Conservation (phyloP, 2,329 filamentous ascomycete species). For the Thelonectria discophora region DNA sequence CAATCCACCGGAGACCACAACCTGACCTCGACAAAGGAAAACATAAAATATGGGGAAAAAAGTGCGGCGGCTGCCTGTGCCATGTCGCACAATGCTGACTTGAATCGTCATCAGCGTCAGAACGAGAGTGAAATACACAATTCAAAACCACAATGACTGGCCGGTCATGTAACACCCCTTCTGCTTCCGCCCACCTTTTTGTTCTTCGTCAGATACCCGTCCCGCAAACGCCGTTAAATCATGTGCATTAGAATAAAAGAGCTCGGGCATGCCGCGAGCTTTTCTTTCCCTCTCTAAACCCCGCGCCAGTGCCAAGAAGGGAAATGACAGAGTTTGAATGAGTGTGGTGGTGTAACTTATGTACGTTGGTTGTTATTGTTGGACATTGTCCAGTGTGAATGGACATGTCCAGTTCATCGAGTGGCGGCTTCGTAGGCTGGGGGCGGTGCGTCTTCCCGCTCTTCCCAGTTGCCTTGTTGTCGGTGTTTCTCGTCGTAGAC, state of each 20-base stretch:
- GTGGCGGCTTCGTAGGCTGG: conserved; percentile 67
- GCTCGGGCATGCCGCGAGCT: conserved; percentile 26
- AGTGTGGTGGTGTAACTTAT: conserved; percentile 32
- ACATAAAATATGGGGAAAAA: conserved; percentile 18
- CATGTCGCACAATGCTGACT: conserved; percentile 20
- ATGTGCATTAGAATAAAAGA: conserved; percentile 32
- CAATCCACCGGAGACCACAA: conserved; percentile 33
- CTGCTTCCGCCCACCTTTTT: conserved; percentile 37
- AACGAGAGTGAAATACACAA: conserved; percentile 24
- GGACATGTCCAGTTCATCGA: conserved; percentile 46
- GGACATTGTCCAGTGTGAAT: conserved; percentile 44
- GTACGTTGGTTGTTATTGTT: conserved; percentile 18
- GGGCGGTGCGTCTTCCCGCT: conserved; percentile 66
- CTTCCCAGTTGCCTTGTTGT: conserved; percentile 51
- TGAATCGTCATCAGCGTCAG: conserved; percentile 23
- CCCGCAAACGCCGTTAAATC: conserved; percentile 34
- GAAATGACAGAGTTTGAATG: conserved; percentile 29
- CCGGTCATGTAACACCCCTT: conserved; percentile 29
- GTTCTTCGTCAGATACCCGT: conserved; percentile 27
- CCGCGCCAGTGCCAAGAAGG: conserved; percentile 34
- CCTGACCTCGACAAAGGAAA: conserved; percentile 21
- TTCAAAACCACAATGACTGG: conserved; percentile 26
- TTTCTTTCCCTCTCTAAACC: conserved; percentile 31
- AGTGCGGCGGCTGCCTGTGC: conserved; percentile 26
- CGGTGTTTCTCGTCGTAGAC: conserved; percentile 86